phyloP scores from a whole-genome alignment of 805 yeast species.

The Candida rishiriensis region DNA sequence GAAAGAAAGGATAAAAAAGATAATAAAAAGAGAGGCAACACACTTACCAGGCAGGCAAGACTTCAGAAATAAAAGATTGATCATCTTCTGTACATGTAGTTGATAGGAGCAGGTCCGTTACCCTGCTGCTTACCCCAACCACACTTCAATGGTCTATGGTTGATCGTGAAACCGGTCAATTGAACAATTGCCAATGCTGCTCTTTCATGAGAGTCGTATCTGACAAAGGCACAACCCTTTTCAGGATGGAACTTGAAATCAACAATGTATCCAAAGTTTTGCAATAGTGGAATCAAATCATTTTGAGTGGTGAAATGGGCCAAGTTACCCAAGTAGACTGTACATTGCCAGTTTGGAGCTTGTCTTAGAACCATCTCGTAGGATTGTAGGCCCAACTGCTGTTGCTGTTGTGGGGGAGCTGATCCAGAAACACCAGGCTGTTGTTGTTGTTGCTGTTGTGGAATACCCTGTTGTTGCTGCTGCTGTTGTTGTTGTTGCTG shows the following conservation, averaged over 20 bases:
- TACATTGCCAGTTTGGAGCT: conserved; percentile 78
- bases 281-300: conserved; percentile 69
- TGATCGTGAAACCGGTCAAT: conserved; percentile 61
- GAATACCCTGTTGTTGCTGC: not conserved
- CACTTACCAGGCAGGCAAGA: not conserved
- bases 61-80: too few species aligned
- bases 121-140: conserved; percentile 72
- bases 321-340: conserved; percentile 83
- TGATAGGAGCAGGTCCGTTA: conserved; percentile 18
- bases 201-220: conserved; percentile 79
- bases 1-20: not conserved
- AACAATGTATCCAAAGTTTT: conserved; percentile 76
- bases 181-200: conserved; percentile 87
- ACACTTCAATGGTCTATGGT: conserved; percentile 74
- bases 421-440: not conserved
- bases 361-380: conserved; percentile 72
- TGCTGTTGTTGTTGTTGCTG: conserved; percentile 1
- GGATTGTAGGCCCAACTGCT: conserved; percentile 25
- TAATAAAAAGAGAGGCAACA: not conserved
- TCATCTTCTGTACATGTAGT: conserved; percentile 22
- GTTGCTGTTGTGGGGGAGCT: conserved; percentile 2
- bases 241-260: conserved; percentile 79
- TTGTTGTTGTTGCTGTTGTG: conserved; percentile 3
- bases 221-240: conserved; percentile 83
- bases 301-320: conserved; percentile 71